Conservation (phyloP, 805 yeast species). For the Kuraishia hungarica region DNA sequence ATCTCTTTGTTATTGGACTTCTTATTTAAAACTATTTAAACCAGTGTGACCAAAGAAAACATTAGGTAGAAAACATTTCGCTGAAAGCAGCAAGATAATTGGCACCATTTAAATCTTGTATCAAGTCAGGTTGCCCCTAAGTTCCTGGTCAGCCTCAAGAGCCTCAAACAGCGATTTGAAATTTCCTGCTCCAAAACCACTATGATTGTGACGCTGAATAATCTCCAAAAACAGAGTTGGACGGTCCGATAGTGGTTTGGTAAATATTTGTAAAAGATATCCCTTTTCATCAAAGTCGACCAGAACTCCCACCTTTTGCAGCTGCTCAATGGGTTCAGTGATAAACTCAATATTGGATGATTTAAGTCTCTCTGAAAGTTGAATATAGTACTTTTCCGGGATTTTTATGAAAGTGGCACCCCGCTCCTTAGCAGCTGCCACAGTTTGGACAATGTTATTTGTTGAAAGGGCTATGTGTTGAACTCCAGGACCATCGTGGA, state of each 20-base stretch:
- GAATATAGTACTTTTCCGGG: constrained; percentile 47
- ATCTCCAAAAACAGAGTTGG: constrained; percentile 80
- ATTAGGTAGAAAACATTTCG: too few relatives aligned
- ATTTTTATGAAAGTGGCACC: constrained; percentile 67
- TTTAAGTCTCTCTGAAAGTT: constrained; percentile 35
- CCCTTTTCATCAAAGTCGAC: constrained; percentile 74
- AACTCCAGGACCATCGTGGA: constrained; percentile 72
- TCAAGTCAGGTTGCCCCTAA: constrained; percentile 51
- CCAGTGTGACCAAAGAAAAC: neutral
- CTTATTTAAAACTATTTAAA: neutral
- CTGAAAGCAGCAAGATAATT: neutral
- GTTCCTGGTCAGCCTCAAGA: constrained; percentile 67
- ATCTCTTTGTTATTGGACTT: neutral
- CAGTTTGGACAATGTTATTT: constrained; percentile 48
- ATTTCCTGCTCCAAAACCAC: constrained; percentile 87
- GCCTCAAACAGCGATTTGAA: constrained; percentile 76
- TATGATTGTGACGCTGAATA: constrained; percentile 70
- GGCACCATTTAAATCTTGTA: neutral
- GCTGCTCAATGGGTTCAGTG: constrained; percentile 40
- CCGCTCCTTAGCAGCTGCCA: constrained; percentile 40
- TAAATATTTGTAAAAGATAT: constrained; percentile 74
- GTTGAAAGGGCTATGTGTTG: constrained; percentile 77
- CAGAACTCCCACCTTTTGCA: constrained; percentile 49
- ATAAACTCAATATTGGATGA: constrained; percentile 37
- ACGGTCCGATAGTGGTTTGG: constrained; percentile 66